These are phyloP conservation scores for Camillea tinctor DNA, from an alignment of 2,329 filamentous ascomycete species.

Conservation along the genomic window DNA sequence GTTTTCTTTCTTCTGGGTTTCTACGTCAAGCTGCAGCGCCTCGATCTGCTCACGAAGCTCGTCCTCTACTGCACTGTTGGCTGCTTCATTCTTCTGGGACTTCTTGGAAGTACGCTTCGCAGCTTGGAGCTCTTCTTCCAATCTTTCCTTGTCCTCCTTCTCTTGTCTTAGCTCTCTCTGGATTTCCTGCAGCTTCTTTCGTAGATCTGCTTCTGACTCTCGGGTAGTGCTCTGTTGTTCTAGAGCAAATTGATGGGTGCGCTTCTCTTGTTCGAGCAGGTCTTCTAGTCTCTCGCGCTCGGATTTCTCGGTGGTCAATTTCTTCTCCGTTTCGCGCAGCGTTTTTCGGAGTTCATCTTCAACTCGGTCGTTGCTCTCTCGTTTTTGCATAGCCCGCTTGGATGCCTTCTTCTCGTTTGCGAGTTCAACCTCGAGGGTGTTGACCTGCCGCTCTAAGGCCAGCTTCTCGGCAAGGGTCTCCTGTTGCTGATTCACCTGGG, in stretches of 20 bases:
- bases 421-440: slow-evolving; percentile 74
- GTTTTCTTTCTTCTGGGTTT: slow-evolving; percentile 43
- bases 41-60: slow-evolving; percentile 33
- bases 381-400: slow-evolving; percentile 51
- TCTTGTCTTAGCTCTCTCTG: slow-evolving; percentile 31
- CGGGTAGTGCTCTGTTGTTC: slow-evolving; percentile 33
- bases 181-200: slow-evolving; percentile 32
- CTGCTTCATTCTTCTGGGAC: slow-evolving; percentile 22
- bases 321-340: slow-evolving; percentile 34
- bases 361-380: slow-evolving; percentile 41
- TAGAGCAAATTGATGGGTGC: slow-evolving; percentile 28
- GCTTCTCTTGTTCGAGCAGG: slow-evolving; percentile 33
- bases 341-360: slow-evolving; percentile 45
- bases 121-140: slow-evolving; percentile 36
- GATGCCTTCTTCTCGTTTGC: slow-evolving; percentile 76
- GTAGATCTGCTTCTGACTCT: slow-evolving; percentile 31
- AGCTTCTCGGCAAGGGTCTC: slow-evolving; percentile 75
- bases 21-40: slow-evolving; percentile 31
- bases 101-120: slow-evolving; percentile 31
- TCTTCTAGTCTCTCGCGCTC: slow-evolving; percentile 33
- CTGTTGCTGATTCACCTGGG: slow-evolving; percentile 60
- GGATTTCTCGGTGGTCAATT: slow-evolving; percentile 29
- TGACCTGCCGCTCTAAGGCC: slow-evolving; percentile 74
- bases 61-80: slow-evolving; percentile 18
- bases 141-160: slow-evolving; percentile 31